Evolutionary conservation across 306 rosid species (phyloP).

Genomic region (Trifolium subterraneum): DNA sequence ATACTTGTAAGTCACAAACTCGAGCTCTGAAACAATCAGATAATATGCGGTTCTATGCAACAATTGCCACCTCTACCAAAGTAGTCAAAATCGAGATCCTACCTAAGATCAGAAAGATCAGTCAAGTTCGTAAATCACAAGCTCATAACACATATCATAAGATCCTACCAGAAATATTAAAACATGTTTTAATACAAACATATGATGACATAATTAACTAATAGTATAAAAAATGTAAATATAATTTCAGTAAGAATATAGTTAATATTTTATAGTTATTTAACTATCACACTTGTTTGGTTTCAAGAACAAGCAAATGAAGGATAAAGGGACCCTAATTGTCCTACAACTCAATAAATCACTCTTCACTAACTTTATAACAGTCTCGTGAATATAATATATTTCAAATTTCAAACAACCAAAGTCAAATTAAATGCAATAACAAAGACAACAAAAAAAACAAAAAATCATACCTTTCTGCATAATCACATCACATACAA

Average conservation of each 20-base stretch:
- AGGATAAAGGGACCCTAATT: neutral
- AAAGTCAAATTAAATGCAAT: neutral
- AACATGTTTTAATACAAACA: neutral
- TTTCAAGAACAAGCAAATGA: neutral
- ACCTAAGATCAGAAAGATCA: neutral
- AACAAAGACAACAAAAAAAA: too few species aligned
- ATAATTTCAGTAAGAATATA: neutral
- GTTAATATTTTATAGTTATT: too few species aligned
- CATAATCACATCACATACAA: too few species aligned
- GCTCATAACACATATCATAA: neutral
- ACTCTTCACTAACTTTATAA: neutral
- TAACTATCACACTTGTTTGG: neutral
- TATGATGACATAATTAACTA: neutral
- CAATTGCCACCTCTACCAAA: neutral
- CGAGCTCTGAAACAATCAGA: conserved; percentile 37
- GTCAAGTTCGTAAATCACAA: neutral
- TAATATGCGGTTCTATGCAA: conserved; percentile 38
- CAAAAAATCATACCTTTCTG: neutral
- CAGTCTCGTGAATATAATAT: too few species aligned
- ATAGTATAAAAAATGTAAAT: neutral
- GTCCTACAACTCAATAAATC: neutral
- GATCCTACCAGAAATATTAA: too few species aligned
- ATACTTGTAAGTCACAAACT: conserved; percentile 11
- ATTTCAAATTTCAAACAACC: neutral
- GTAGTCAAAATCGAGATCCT: neutral